phyloP scores from a whole-genome alignment of 2,329 filamentous ascomycete species.

The Fusarium napiforme region DNA sequence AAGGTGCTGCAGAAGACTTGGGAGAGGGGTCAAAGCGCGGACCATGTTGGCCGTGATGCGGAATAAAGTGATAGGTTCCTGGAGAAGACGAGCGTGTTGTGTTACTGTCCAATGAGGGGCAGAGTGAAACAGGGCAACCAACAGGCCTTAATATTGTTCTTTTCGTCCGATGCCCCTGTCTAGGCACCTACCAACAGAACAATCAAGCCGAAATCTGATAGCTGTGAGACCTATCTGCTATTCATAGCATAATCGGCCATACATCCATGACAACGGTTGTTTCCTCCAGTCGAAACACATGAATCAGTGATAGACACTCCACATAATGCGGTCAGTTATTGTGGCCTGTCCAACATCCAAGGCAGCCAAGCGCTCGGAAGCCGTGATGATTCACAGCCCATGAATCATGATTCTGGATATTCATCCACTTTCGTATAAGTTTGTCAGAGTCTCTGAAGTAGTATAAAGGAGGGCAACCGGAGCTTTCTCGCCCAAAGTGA shows the following conservation, averaged over 20 bases:
- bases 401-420: not conserved
- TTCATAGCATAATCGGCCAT: not conserved
- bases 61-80: not conserved
- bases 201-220: not conserved
- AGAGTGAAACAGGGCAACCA: not conserved
- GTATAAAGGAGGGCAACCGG: not conserved
- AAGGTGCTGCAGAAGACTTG: conserved; percentile 9
- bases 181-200: not conserved
- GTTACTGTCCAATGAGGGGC: not conserved
- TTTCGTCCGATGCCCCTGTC: not conserved
- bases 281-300: not conserved
- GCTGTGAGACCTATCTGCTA: not conserved
- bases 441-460: not conserved
- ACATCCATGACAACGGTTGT: not conserved
- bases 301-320: not conserved
- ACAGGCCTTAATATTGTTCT: not conserved
- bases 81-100: not conserved
- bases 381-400: not conserved
- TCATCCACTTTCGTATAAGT: too few species aligned
- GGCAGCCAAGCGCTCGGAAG: too few species aligned
- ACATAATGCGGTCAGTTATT: not conserved
- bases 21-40: conserved; percentile 1
- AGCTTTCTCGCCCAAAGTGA: not conserved
- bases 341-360: not conserved
- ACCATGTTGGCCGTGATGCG: not conserved